Evolutionary conservation across 1,284 basidiomycete genomes (phyloP), one percentile per base, ranked within the genome.

Genomic region (Crucibulum cyathiforme): DNA sequence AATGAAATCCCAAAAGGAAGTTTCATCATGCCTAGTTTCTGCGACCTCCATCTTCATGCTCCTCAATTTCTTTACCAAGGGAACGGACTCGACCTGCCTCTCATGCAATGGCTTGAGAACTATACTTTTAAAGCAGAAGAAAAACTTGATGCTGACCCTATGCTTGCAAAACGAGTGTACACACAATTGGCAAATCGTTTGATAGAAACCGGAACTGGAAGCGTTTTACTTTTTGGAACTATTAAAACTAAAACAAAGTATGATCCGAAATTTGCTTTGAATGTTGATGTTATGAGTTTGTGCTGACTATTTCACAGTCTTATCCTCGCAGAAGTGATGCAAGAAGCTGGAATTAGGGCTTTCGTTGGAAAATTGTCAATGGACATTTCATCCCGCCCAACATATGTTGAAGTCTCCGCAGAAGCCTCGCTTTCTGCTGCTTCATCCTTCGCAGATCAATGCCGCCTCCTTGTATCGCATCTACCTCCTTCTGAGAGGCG

Each of bases 51-150:
- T 70, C 81, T 95, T 0, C 94, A 96, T 71, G 92, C 93, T 0
- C 92, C 93, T 1, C 94, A 95, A 70, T 94, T 91, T 70, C 80
- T 94, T 41, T 95, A 94, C 62, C 90, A 93, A 61, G 94, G 94
- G 3, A 93, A 88, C 6, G 93, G 93, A 0, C 81, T 95, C 7
- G 90, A 95, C 70, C 82, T 93, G 4, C 91, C 93, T 0, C 77
- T 96, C 39, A 90, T 95, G 88, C 75, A 92, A 68, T 95, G 94
- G 94, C 80, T 94, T 5, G 81, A 92, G 58, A 81, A 83, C 48
- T 93, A 93, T 65, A 88, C 90, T 1, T 94, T 90, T 71, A 86
- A 87, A 63, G 90, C 93, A 0, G 94, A 95, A 71, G 87, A 92
- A 65, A 70, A 84, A 24, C 79, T 96, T 6, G 94, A 95, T 64